Conservation (phyloP, 257 asterid species). For the Solanum paucissectum region DNA sequence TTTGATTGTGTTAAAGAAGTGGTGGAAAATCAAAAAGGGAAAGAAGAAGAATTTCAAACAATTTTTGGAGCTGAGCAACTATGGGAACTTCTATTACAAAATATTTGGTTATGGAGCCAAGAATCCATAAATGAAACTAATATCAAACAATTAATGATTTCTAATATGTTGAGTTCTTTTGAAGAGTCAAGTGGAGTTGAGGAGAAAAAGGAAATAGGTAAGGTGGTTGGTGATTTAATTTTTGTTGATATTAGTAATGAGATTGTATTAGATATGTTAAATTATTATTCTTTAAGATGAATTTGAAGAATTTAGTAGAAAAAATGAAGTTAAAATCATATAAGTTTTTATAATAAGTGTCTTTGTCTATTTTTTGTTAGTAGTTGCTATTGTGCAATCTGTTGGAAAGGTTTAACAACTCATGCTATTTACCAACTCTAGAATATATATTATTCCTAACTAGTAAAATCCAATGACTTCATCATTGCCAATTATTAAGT, state of each 20-base stretch:
- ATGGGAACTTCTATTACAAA: slow-evolving; percentile 48
- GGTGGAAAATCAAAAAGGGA: slow-evolving; percentile 30
- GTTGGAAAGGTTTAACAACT: neutral
- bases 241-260: slow-evolving; percentile 42
- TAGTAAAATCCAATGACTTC: neutral
- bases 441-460: neutral
- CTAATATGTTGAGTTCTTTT: slow-evolving; percentile 22
- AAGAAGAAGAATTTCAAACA: slow-evolving; percentile 23
- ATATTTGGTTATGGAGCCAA: slow-evolving; percentile 64
- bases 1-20: slow-evolving; percentile 56
- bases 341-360: neutral
- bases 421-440: neutral
- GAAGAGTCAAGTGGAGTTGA: slow-evolving; percentile 21
- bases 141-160: slow-evolving; percentile 1
- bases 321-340: neutral
- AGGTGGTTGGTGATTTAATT: slow-evolving; percentile 42
- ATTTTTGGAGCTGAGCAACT: slow-evolving; percentile 54
- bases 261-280: slow-evolving; percentile 16
- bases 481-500: neutral
- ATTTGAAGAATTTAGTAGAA: neutral
- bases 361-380: neutral
- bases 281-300: neutral
- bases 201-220: slow-evolving; percentile 15
- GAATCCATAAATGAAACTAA: slow-evolving; percentile 29
- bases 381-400: neutral